phyloP scores from a whole-genome alignment of 257 asterid species.

The Orobanche coerulescens region DNA sequence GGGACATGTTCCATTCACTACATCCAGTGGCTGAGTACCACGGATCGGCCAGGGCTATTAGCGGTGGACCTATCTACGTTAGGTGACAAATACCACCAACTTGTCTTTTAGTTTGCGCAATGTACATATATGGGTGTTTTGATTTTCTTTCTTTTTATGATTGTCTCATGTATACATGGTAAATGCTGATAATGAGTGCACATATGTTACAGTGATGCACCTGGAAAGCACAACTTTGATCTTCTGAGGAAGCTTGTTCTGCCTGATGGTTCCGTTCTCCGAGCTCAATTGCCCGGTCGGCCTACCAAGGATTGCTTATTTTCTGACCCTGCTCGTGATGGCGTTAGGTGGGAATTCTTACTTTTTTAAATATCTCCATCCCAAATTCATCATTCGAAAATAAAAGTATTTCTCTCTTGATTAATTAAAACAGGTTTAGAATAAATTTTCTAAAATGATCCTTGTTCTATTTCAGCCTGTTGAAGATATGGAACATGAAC shows the following conservation, averaged over 20 bases:
- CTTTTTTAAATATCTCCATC: no score
- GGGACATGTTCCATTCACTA: slow-evolving; percentile 94
- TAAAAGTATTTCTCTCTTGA: neutral
- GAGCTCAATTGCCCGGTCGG: slow-evolving; percentile 82
- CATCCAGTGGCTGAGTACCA: slow-evolving; percentile 88
- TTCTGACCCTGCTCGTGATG: slow-evolving; percentile 88
- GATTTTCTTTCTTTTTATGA: neutral
- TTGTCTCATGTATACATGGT: no score
- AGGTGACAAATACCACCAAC: slow-evolving; percentile 32
- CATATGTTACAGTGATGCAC: slow-evolving; percentile 62
- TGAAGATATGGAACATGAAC: slow-evolving; percentile 96
- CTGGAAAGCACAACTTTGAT: slow-evolving; percentile 86
- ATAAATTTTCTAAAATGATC: neutral
- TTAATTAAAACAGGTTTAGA: neutral
- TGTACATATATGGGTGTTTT: neutral
- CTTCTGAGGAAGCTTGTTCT: slow-evolving; percentile 67
- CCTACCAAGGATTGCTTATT: slow-evolving; percentile 88
- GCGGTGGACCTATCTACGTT: slow-evolving; percentile 83
- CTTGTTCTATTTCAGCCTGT: slow-evolving; percentile 32
- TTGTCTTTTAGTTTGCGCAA: neutral
- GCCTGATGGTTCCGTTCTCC: slow-evolving; percentile 80
- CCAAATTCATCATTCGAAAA: neutral
- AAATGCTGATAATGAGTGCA: neutral
- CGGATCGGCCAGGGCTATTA: slow-evolving; percentile 76
- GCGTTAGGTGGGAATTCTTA: slow-evolving; percentile 52